Conservation (phyloP, 768 basidiomycete species). For the Candolleomyces efflorescens region DNA sequence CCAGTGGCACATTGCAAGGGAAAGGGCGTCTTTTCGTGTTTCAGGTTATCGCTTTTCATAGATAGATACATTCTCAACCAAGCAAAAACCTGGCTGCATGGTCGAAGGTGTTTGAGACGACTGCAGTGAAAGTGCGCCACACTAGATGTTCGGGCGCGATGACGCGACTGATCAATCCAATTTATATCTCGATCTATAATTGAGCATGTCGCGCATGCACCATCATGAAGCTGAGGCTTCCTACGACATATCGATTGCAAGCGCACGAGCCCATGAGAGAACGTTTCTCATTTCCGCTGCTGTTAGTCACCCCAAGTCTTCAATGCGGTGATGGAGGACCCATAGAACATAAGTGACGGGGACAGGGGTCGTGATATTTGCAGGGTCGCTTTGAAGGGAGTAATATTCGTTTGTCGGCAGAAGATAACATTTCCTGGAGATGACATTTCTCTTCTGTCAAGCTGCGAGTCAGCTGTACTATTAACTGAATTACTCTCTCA, state of each 20-base stretch:
- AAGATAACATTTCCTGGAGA: background rate
- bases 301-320: background rate
- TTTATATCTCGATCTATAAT: background rate
- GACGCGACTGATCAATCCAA: background rate
- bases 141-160: background rate
- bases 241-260: background rate
- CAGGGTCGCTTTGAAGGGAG: too few species aligned
- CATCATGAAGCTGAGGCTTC: background rate
- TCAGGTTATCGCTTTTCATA: background rate
- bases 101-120: background rate
- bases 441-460: background rate
- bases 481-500: background rate
- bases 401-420: background rate
- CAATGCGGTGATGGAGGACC: too few species aligned
- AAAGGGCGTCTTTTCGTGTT: background rate
- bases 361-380: too few species aligned
- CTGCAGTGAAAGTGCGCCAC: background rate
- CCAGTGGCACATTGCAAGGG: background rate
- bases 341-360: too few species aligned
- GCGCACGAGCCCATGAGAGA: background rate
- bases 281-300: background rate
- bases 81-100: background rate
- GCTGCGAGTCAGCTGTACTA: background rate
- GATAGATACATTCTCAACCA: background rate
- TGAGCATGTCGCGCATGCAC: background rate